Evolutionary conservation across 1,284 basidiomycete genomes (phyloP).

Genomic region (Apiotrichum mycotoxinovorans): DNA sequence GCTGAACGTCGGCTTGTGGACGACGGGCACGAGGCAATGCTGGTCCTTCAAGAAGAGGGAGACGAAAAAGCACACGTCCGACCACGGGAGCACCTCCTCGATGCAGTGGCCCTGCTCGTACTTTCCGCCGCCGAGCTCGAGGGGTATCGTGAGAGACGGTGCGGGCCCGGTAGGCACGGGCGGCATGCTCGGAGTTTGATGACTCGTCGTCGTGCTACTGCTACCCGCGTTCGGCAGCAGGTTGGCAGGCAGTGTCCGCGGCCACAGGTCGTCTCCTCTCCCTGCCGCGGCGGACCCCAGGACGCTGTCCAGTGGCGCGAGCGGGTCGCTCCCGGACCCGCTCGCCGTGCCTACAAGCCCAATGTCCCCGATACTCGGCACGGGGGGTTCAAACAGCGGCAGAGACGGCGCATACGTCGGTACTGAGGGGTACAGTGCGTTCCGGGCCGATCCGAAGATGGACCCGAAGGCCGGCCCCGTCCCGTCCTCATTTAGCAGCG

Average conservation of each 20-base stretch:
- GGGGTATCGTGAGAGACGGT: not conserved
- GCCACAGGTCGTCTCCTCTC: too few relatives aligned
- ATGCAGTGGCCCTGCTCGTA: conserved; percentile 7
- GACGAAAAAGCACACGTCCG: conserved; percentile 31
- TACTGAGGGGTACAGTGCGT: conserved; percentile 1
- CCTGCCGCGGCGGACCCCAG: too few relatives aligned
- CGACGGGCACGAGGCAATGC: conserved; percentile 32
- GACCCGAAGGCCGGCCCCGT: conserved; percentile 7
- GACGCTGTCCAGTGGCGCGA: too few relatives aligned
- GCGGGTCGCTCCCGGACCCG: too few relatives aligned
- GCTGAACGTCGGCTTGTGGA: conserved; percentile 32
- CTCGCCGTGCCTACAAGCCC: too few relatives aligned
- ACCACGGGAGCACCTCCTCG: conserved; percentile 27
- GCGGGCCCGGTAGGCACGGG: not conserved
- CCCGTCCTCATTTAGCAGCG: not conserved
- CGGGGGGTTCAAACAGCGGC: not conserved
- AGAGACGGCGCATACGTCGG: not conserved
- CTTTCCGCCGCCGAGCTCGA: not conserved
- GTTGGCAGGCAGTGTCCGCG: too few relatives aligned
- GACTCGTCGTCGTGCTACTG: too few relatives aligned
- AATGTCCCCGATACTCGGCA: not conserved
- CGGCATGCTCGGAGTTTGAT: too few relatives aligned
- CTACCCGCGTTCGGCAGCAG: too few relatives aligned
- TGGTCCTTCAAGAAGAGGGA: conserved; percentile 30
- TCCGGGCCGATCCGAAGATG: conserved; percentile 15